These are phyloP conservation scores for Aspergillus brasiliensis DNA, from an alignment of 2,329 filamentous ascomycete genomes.

Conservation along the genomic window DNA sequence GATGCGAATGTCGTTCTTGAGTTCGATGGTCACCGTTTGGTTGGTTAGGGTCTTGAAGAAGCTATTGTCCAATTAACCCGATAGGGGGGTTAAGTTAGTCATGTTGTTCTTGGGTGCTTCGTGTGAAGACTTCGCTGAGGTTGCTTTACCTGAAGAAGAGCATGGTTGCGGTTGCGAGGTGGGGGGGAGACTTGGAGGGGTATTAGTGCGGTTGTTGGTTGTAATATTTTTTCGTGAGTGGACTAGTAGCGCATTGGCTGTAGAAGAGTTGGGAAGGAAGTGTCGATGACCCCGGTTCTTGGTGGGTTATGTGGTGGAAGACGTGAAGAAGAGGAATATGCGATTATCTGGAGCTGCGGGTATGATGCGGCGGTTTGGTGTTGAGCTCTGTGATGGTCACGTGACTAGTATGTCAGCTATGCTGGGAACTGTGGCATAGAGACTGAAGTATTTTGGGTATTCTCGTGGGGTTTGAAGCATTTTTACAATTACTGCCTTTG, in stretches of 20 bases:
- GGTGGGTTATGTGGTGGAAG: not conserved
- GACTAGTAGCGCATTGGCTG: not conserved
- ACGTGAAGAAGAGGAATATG: not conserved
- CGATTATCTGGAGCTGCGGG: not conserved
- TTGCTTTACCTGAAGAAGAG: slow-evolving; percentile 55
- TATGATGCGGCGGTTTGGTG: slow-evolving; percentile 1
- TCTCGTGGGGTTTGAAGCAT: no score
- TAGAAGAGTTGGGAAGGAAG: no score
- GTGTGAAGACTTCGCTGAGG: no score
- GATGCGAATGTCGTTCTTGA: slow-evolving; percentile 99
- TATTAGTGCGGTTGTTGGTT: not conserved
- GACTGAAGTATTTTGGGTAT: not conserved
- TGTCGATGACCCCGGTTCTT: not conserved
- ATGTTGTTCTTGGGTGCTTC: not conserved
- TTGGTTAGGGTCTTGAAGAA: slow-evolving; percentile 99
- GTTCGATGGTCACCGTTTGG: slow-evolving; percentile 94
- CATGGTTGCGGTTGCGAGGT: slow-evolving; percentile 40
- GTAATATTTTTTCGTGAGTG: no score
- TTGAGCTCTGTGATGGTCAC: not conserved
- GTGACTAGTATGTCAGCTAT: not conserved
- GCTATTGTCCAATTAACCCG: slow-evolving; percentile 48
- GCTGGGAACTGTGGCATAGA: not conserved
- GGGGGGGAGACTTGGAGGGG: slow-evolving; percentile 5
- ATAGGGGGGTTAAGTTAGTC: not conserved
- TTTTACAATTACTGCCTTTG: no score